Evolutionary conservation across 805 yeast genomes (phyloP), one percentile per base, ranked within the genome.

Genomic region (Babjeviella inositovora): DNA sequence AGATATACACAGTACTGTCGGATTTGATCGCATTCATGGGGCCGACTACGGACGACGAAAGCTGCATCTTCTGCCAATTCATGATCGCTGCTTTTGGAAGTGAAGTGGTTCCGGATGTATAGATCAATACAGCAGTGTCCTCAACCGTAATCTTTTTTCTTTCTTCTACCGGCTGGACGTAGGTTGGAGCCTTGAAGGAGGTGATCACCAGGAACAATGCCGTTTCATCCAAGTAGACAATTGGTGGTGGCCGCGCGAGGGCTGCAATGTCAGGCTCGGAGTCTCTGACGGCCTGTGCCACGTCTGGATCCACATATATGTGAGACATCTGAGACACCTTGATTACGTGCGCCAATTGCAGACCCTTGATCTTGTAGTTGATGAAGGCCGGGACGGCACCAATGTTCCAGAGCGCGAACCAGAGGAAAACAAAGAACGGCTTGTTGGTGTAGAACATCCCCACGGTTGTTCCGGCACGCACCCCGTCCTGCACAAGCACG

Each of bases 41-140:
- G 2, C 81, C 80, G 39, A 81, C 84, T 13, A 80, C 41, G 2
- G 59, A 47, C 2, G 81, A 52, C 2, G 93, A 93, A 53, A 76
- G 55, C 22, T 60, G 63, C 5, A 77, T 64, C 46, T 84, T 85
- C 37, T 82, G 62, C 95, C 95, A 84, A 4, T 90, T 73, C 71
- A 85, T 72, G 26, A 79, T 75, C 2, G 93, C 96, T 5, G 95
- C 77, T 46, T 85, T 85, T 9, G 97, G 96, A 30, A 85, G 51
- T 1, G 96, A 96, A 0, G 96, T 81, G 5, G 96, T 87, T 18
- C 97, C 97, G 0, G 93, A 79, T 1, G 97, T 85, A 45, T 74
- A 85, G 24, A 85, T 80, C 33, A 80, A 59, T 32, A 73, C 62
- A 11, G 77, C 72, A 4, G 87, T 63, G 26, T 68, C 63, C 33